Base-by-base conservation (phyloP, 2,329 filamentous ascomycete species). In the Penicillium vulpinum region DNA sequence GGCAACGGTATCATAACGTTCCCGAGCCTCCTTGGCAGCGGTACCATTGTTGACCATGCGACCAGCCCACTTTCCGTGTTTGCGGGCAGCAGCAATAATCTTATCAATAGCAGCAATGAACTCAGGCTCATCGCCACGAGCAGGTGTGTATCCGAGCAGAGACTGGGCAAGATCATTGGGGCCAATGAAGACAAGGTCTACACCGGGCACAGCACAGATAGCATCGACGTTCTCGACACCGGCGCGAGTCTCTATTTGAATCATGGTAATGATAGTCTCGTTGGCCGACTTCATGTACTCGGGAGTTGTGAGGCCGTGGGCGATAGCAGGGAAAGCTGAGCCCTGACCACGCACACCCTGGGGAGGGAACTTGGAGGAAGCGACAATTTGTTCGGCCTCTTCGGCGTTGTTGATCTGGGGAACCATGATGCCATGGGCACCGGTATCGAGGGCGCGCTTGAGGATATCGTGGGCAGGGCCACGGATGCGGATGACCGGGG, bases 41-140 rank as follows among this genome's bases (percentile, higher is more conserved):
- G 66, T 65, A 45, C 78, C 77, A 63, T 82, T 73, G 56, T 81
- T 80, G 1, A 77, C 74, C 73, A 83, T 74, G 2, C 79, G 74
- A 0, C 84, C 88, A 6, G 81, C 81, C 76, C 87, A 88, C 74
- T 89, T 90, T 21, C 86, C 86, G 11, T 87, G 81, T 59, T 79
- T 81, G 50, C 80, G 77, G 4, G 84, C 81, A 3, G 87, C 86
- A 13, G 76, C 75, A 10, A 86, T 75, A 45, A 87, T 79, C 58
- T 79, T 83, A 44, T 78, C 78, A 53, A 90, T 83, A 18, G 87
- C 87, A 33, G 77, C 76, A 31, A 83, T 75, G 57, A 90, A 79
- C 57, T 86, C 81, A 0, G 81, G 80, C 60, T 84, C 79, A 48
- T 81, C 75, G 0, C 78, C 78, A 24, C 70, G 72, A 64, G 88